Evolutionary conservation across 768 basidiomycete genomes (phyloP).

Genomic region (Rhodotorula babjevae): DNA sequence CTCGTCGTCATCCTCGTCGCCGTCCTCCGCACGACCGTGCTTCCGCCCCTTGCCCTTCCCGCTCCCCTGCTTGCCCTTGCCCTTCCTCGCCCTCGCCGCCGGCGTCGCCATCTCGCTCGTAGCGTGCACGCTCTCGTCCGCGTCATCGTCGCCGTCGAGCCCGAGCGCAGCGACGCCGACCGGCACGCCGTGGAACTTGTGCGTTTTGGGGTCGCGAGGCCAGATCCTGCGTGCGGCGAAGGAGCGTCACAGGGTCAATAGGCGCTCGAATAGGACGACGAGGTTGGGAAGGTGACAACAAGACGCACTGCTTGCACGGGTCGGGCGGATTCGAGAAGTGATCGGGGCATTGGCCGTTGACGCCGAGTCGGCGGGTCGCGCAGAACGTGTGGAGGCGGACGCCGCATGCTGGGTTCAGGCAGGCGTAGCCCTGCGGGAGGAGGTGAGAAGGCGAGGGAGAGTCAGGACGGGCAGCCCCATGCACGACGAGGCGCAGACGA

Average conservation of each 20-base stretch:
- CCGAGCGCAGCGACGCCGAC: conserved; percentile 53
- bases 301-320: conserved; percentile 22
- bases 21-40: conserved; percentile 19
- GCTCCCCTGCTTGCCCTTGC: conserved; percentile 20
- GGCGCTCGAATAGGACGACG: too few species aligned
- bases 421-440: conserved; percentile 54
- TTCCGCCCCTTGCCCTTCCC: conserved; percentile 42
- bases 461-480: background rate
- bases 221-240: conserved; percentile 14
- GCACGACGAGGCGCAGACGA: background rate
- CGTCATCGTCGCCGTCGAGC: conserved; percentile 3
- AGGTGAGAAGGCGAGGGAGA: conserved; percentile 48
- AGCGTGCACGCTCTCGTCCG: background rate
- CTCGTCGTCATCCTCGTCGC: conserved; percentile 36
- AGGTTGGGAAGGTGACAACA: too few species aligned
- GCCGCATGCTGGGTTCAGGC: conserved; percentile 42
- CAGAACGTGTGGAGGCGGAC: conserved; percentile 38
- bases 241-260: too few species aligned
- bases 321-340: background rate
- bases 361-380: background rate
- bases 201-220: background rate
- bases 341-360: conserved; percentile 22
- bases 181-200: conserved; percentile 58
- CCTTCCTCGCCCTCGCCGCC: background rate
- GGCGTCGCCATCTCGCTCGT: background rate